Evolutionary conservation across 257 asterid genomes (phyloP), one percentile per base, ranked within the genome.

Genomic region (Schizonepeta tenuifolia): DNA sequence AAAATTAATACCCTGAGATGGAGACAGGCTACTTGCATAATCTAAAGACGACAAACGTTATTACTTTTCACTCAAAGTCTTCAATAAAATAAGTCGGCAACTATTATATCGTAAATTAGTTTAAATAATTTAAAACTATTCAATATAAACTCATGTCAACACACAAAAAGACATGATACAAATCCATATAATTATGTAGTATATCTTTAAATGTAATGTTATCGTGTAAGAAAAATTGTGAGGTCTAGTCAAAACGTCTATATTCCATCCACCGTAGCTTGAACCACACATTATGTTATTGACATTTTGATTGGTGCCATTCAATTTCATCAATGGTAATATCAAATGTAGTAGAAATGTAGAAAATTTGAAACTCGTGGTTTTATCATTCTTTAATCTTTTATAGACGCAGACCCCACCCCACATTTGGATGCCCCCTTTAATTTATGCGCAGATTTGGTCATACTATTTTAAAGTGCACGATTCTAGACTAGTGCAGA

Each of bases 311-410:
- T 33, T 63, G 36, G 21, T 55, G 26, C 10, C 18, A 2, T n/a
- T 64, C 47, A 14, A 22, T 57, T 6, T 54, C 13, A 43, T 65
- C 62, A 28, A 26, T n/a, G 18, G 3, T 7, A 11, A 56, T 1
- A 50, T 35, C 11, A 7, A 31, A 33, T 31, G 11, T 10, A 18
- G 33, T 28, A 28, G 33, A 28, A 28, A 28, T 28, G 31, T 9
- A 20, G 6, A 12, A 61, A 28, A 59, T 33, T 66, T 15, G 4
- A 56, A 66, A 9, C 78, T 67, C 72, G 69, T 74, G 78, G 44
- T 26, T 9, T 14, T 46, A 22, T 73, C 43, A 46, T 13, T 13
- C 57, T n/a, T 63, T 4, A 54, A 41, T 13, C 21, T 36, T 18
- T 36, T 35, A 21, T 13, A 2, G 38, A 7, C 15, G 66, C n/a